These are phyloP conservation scores for Cercospora sesami DNA, from an alignment of 2,329 filamentous ascomycete species.

Conservation along the genomic window DNA sequence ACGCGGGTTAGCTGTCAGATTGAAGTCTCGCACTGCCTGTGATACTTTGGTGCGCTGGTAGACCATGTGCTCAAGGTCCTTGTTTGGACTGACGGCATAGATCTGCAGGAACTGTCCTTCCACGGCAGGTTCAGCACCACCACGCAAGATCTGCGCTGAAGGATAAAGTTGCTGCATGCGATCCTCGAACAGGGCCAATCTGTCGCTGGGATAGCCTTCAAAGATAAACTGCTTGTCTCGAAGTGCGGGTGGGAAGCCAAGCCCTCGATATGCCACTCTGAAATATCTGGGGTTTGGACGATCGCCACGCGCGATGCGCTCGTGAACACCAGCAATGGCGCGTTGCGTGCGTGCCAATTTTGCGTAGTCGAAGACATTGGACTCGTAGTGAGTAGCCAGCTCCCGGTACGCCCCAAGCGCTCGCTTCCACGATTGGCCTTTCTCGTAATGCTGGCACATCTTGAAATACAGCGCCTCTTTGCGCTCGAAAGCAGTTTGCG, in stretches of 20 bases:
- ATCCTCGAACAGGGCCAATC: constrained; percentile 79
- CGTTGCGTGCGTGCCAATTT: constrained; percentile 87
- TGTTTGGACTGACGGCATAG: constrained; percentile 75
- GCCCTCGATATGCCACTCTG: constrained; percentile 82
- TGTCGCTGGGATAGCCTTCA: constrained; percentile 75
- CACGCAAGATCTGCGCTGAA: constrained; percentile 74
- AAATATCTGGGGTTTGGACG: constrained; percentile 82
- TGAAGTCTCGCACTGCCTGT: constrained; percentile 80
- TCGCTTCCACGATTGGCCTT: constrained; percentile 90
- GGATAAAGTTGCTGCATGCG: constrained; percentile 91
- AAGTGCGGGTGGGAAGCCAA: constrained; percentile 78
- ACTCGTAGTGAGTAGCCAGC: constrained; percentile 86
- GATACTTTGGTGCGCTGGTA: constrained; percentile 86
- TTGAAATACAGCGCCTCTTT: constrained; percentile 91
- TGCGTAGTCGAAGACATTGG: constrained; percentile 82
- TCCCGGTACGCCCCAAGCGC: constrained; percentile 87
- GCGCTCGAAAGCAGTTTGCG: constrained; percentile 85
- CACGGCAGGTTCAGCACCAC: constrained; percentile 68
- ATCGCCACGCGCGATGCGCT: constrained; percentile 79
- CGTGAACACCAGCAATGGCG: constrained; percentile 89
- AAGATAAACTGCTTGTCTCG: constrained; percentile 92
- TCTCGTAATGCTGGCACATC: constrained; percentile 93
- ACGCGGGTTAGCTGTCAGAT: constrained; percentile 74
- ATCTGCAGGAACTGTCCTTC: constrained; percentile 91
- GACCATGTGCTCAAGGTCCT: constrained; percentile 77